phyloP scores from a whole-genome alignment of 169 alveolate genomes.

The Ichthyophthirius multifiliis region DNA sequence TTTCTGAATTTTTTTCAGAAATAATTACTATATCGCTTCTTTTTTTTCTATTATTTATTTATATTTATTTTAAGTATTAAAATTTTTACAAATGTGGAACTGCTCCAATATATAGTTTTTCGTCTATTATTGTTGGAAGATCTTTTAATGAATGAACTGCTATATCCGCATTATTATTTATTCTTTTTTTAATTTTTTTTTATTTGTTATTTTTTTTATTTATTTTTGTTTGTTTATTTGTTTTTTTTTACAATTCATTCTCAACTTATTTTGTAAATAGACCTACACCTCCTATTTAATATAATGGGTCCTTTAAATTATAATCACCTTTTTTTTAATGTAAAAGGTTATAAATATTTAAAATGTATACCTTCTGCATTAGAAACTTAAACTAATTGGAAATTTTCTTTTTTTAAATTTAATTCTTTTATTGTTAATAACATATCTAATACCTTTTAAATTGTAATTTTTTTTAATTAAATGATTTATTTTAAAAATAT shows the following conservation, averaged over 20 bases:
- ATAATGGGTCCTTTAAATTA: conserved; percentile 47
- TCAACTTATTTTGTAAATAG: conserved; percentile 56
- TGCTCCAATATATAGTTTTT: conserved; percentile 38
- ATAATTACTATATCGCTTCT: conserved; percentile 60
- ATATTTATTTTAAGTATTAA: not conserved
- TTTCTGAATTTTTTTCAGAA: not conserved
- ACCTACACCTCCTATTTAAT: conserved; percentile 53
- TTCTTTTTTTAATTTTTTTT: not conserved
- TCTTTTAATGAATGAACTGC: conserved; percentile 70
- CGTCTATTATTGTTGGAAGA: conserved; percentile 48
- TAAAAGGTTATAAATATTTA: not conserved
- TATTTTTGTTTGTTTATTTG: not conserved
- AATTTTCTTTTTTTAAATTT: conserved; percentile 4
- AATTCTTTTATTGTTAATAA: conserved; percentile 12
- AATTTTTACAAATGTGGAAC: conserved; percentile 39
- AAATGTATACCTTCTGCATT: conserved; percentile 21
- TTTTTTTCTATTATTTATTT: not conserved
- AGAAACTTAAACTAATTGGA: conserved; percentile 19
- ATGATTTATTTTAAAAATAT: not conserved
- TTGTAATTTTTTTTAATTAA: not conserved
- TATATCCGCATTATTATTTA: conserved; percentile 43
- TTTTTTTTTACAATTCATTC: conserved; percentile 22
- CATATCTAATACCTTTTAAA: not conserved
- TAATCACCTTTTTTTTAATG: conserved; percentile 47
- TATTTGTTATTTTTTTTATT: not conserved